These are phyloP conservation scores for Mycena galericulata DNA, from an alignment of 768 basidiomycete species.

Conservation along the genomic window DNA sequence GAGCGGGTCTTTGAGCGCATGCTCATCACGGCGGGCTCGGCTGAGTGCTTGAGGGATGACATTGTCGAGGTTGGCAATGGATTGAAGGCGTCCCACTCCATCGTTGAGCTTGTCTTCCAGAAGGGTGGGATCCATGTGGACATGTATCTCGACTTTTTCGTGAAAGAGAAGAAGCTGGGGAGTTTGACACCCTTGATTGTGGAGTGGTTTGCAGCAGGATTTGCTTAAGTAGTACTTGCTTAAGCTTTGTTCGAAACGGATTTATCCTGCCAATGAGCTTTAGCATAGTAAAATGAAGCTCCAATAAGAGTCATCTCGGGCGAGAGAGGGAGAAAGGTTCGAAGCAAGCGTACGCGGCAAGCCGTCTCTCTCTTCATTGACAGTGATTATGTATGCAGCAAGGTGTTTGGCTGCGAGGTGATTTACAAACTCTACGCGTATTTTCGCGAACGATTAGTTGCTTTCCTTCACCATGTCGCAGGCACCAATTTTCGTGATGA, in stretches of 20 bases:
- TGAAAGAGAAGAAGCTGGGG: conserved; percentile 31
- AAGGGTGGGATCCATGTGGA: conserved; percentile 51
- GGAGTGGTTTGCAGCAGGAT: conserved; percentile 34
- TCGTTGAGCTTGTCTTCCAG: conserved; percentile 32
- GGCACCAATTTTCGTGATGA: conserved; percentile 89
- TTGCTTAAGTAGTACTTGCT: too few relatives aligned
- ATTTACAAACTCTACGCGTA: conserved; percentile 24
- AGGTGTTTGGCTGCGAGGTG: conserved; percentile 15
- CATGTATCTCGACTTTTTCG: conserved; percentile 45
- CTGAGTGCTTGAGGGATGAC: neutral
- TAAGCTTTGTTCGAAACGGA: too few relatives aligned
- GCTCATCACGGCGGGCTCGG: neutral
- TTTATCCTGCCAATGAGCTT: too few relatives aligned
- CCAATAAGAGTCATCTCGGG: too few relatives aligned
- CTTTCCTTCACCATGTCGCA: conserved; percentile 58
- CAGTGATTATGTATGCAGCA: too few relatives aligned
- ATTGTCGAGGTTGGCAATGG: neutral
- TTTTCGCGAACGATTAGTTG: conserved; percentile 20
- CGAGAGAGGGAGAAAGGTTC: too few relatives aligned
- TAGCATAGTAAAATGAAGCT: too few relatives aligned
- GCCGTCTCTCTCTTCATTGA: too few relatives aligned
- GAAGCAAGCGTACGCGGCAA: too few relatives aligned
- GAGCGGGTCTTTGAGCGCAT: neutral
- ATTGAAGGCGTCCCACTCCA: neutral
- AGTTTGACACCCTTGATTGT: conserved; percentile 36